phyloP scores from a whole-genome alignment of 176 grass and related monocot species.

The barley (Hordeum vulgare) region MorexV3_pseudomolecules_assembly NC_058520.1:597545726-597546225 shows the following conservation, averaged over 20 bases:
- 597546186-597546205: not conserved
- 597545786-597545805: slow-evolving; percentile 81
- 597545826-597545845: slow-evolving; percentile 90
- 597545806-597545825: slow-evolving; percentile 83
- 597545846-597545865: slow-evolving; percentile 91
- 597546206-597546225: not conserved
- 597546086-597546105: slow-evolving; percentile 47
- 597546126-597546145: slow-evolving; percentile 56
- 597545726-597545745: not conserved
- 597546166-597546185: not conserved
- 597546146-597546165: not conserved
- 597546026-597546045: slow-evolving; percentile 28
- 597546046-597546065: slow-evolving; percentile 44
- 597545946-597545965: slow-evolving; percentile 50
- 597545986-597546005: slow-evolving; percentile 50
- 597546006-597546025: slow-evolving; percentile 45
- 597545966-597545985: slow-evolving; percentile 46
- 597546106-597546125: slow-evolving; percentile 89
- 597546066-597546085: slow-evolving; percentile 50
- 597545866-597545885: slow-evolving; percentile 42
- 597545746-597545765: not conserved
- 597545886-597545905: slow-evolving; percentile 60
- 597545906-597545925: slow-evolving; percentile 36
- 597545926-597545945: slow-evolving; percentile 49
- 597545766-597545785: slow-evolving; percentile 95